Evolutionary conservation across 2,329 filamentous ascomycete genomes (phyloP).

Genomic region (Cladophialophora immunda): DNA sequence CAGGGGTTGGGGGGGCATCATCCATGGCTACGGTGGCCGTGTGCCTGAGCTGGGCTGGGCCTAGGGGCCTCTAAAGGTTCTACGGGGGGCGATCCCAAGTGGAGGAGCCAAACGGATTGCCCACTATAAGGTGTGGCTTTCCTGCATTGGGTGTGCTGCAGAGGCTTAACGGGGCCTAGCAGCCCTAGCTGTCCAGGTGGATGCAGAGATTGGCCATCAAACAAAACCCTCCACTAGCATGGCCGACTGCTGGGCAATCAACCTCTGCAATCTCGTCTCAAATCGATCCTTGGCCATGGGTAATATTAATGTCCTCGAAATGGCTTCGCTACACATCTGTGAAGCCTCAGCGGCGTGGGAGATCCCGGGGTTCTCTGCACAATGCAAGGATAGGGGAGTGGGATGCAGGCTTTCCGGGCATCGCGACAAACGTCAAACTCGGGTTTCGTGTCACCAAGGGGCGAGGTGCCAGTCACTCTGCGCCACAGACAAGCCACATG

Average conservation of each 20-base stretch:
- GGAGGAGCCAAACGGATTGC: conserved; percentile 14
- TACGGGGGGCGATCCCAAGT: conserved; percentile 19
- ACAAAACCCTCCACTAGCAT: conserved; percentile 15
- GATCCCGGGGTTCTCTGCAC: conserved; percentile 11
- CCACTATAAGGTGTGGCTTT: conserved; percentile 20
- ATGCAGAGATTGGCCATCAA: conserved; percentile 21
- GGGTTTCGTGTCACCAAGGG: neutral
- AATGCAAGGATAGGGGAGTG: conserved; percentile 10
- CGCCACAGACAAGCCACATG: conserved; percentile 8
- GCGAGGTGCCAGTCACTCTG: neutral
- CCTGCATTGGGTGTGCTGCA: conserved; percentile 19
- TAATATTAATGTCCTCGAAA: conserved; percentile 5
- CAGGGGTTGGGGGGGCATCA: conserved; percentile 17
- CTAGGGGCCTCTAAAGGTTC: conserved; percentile 9
- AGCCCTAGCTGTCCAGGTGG: conserved; percentile 9
- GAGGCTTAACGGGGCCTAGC: conserved; percentile 4
- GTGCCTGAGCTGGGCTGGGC: conserved; percentile 19
- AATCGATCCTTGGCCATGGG: conserved; percentile 8
- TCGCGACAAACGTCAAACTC: conserved; percentile 8
- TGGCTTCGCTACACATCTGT: conserved; percentile 9
- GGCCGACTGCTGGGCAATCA: conserved; percentile 1
- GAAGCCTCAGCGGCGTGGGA: neutral
- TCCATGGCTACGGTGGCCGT: conserved; percentile 15
- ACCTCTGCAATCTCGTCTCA: conserved; percentile 26
- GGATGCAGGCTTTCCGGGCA: neutral